Conservation (phyloP, 2,329 filamentous ascomycete species). For the Gaeumannomyces sp. region DNA sequence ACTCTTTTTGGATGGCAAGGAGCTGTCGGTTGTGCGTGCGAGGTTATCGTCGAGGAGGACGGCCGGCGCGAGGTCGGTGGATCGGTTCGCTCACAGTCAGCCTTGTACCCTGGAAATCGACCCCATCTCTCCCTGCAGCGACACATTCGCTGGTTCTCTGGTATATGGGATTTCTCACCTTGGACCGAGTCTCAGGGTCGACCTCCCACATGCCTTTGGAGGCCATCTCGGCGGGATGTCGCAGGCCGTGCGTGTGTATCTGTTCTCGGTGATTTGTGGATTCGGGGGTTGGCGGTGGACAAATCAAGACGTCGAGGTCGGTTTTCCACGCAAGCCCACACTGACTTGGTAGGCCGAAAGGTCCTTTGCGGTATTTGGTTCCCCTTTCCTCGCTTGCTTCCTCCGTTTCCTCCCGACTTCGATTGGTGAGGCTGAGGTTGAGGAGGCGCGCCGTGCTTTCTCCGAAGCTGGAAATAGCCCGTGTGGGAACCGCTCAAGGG, state of each 20-base stretch:
- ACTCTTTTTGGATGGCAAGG: conserved; percentile 82
- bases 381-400: not conserved
- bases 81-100: not conserved
- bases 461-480: not conserved
- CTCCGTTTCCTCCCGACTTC: not conserved
- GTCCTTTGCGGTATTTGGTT: not conserved
- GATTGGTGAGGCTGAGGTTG: not conserved
- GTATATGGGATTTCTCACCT: conserved; percentile 49
- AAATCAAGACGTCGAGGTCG: not conserved
- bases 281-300: not conserved
- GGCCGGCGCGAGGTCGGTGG: not conserved
- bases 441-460: not conserved
- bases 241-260: not conserved
- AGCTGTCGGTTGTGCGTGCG: conserved; percentile 49
- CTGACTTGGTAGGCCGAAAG: too few species aligned
- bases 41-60: not conserved
- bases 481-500: not conserved
- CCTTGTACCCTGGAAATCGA: not conserved
- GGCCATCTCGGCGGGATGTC: conserved; percentile 39
- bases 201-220: conserved; percentile 95
- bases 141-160: too few species aligned
- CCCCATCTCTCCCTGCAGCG: too few species aligned
- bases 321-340: not conserved
- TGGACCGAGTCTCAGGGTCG: conserved; percentile 92
- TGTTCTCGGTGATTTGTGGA: not conserved